Evolutionary conservation across 768 basidiomycete genomes (phyloP).

Genomic region (Plicaturopsis crispa): DNA sequence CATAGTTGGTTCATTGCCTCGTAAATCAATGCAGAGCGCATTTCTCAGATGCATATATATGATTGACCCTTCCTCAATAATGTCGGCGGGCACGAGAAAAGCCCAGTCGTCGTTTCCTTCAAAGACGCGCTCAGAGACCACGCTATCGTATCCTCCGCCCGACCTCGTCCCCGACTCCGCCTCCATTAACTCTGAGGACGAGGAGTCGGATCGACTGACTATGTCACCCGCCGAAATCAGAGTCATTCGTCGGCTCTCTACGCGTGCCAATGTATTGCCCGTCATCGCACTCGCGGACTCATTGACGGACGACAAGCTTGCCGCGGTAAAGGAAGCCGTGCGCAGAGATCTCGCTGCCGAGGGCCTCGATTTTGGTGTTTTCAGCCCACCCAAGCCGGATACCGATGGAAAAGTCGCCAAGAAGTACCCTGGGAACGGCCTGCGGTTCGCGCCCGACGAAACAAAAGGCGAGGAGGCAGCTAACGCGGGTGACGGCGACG

Average conservation of each 20-base stretch:
- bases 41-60: slow-evolving; percentile 69
- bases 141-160: slow-evolving; percentile 46
- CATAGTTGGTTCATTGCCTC: slow-evolving; percentile 10
- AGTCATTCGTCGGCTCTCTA: slow-evolving; percentile 68
- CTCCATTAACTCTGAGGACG: slow-evolving; percentile 41
- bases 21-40: not conserved
- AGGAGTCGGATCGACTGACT: slow-evolving; percentile 41
- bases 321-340: slow-evolving; percentile 66
- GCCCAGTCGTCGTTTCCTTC: slow-evolving; percentile 39
- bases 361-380: slow-evolving; percentile 72
- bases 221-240: slow-evolving; percentile 77
- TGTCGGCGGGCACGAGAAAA: slow-evolving; percentile 44
- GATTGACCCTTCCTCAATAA: slow-evolving; percentile 70
- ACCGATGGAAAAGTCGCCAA: slow-evolving; percentile 1
- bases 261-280: slow-evolving; percentile 74
- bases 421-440: slow-evolving; percentile 10
- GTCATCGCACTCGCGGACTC: slow-evolving; percentile 78
- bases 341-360: slow-evolving; percentile 57
- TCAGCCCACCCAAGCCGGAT: slow-evolving; percentile 36
- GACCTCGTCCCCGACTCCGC: slow-evolving; percentile 51
- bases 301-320: slow-evolving; percentile 71
- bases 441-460: slow-evolving; percentile 16
- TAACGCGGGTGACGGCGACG: slow-evolving; percentile 31
- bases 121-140: slow-evolving; percentile 61
- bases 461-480: slow-evolving; percentile 20